A percentile compares a stretch with the other conserved stretches of the same genome.
Conservation (phyloP, 768 basidiomycete species). For the Chlorophyllum brunneum region DNA sequence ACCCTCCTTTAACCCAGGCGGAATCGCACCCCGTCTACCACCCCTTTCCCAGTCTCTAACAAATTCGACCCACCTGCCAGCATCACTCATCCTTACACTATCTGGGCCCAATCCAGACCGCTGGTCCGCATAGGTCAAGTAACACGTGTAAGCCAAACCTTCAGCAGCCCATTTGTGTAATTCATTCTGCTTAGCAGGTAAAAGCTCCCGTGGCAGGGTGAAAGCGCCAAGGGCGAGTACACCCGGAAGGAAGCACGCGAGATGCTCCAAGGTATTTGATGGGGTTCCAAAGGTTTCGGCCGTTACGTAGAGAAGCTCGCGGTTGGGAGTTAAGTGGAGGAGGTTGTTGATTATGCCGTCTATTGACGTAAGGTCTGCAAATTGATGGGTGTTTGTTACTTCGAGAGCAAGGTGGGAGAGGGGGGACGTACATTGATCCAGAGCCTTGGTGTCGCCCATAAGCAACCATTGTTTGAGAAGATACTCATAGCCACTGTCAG, state of each 20-base stretch:
- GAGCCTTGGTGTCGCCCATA: constrained; percentile 47
- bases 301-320: constrained; percentile 56
- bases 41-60: constrained; percentile 39
- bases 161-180: constrained; percentile 58
- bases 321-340: constrained; percentile 48
- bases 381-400: constrained; percentile 25
- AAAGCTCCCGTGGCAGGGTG: constrained; percentile 28
- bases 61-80: constrained; percentile 35
- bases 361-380: constrained; percentile 45
- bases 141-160: constrained; percentile 60
- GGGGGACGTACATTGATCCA: constrained; percentile 49
- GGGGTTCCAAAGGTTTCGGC: constrained; percentile 33
- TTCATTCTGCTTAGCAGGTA: constrained; percentile 29
- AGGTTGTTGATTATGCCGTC: constrained; percentile 49
- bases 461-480: constrained; percentile 67
- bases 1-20: constrained; percentile 20
- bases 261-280: constrained; percentile 51
- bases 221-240: constrained; percentile 56
- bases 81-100: constrained; percentile 33
- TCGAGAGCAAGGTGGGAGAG: constrained; percentile 26
- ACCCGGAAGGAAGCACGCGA: constrained; percentile 63
- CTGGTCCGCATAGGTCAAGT: constrained; percentile 60
- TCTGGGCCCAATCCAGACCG: constrained; percentile 65
- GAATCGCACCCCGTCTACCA: constrained; percentile 24
- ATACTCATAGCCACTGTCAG: constrained; percentile 70